Conservation (phyloP, 805 yeast species). For the Blastobotrys peoriensis region DNA sequence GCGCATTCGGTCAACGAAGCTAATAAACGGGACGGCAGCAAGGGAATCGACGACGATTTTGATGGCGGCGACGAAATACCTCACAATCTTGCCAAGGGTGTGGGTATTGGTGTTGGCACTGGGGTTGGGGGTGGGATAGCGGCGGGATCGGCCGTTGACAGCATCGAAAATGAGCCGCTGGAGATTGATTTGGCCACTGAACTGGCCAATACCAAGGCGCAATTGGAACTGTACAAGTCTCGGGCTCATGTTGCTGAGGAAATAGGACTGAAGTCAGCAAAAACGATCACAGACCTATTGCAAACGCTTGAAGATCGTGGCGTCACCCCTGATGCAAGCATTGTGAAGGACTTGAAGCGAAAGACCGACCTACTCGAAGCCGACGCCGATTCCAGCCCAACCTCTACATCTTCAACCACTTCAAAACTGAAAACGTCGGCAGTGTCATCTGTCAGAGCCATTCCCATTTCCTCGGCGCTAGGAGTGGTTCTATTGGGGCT, state of each 20-base stretch:
- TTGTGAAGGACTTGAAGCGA: not conserved
- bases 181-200: constrained; percentile 1
- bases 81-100: not conserved
- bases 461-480: constrained; percentile 17
- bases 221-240: constrained; percentile 6
- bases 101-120: not conserved
- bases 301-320: constrained; percentile 7
- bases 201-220: constrained; percentile 6
- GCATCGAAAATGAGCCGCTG: not conserved
- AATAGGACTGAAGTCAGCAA: constrained; percentile 7
- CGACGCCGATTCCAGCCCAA: not conserved
- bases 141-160: not conserved
- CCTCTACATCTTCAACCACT: not conserved
- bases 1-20: not conserved
- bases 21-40: not conserved
- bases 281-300: constrained; percentile 12
- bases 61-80: not conserved
- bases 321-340: not conserved
- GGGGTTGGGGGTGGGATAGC: not conserved
- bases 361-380: not conserved
- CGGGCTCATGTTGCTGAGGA: constrained; percentile 13
- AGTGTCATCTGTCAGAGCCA: constrained; percentile 1
- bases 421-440: not conserved
- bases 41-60: too few relatives aligned
- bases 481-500: constrained; percentile 19